A percentile compares a stretch with the other conserved stretches of the same genome.
phyloP scores from a whole-genome alignment of 2,329 filamentous ascomycete species.

The Diaporthe sp. region DNA sequence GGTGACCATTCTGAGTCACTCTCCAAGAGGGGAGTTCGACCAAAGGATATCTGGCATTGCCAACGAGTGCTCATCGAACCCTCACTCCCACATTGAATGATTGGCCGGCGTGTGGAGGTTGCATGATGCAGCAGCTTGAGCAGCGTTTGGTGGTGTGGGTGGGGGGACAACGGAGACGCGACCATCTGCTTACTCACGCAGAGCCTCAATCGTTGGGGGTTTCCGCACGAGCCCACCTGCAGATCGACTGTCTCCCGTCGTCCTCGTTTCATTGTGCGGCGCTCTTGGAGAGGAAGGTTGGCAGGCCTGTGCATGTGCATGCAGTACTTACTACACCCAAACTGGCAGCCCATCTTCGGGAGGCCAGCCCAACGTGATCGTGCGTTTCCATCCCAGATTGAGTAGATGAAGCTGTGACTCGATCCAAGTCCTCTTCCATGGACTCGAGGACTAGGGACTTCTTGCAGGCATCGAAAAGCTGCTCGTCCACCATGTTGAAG shows the following conservation, averaged over 20 bases:
- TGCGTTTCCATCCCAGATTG: constrained; percentile 8
- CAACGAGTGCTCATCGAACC: neutral
- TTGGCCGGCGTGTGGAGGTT: constrained; percentile 18
- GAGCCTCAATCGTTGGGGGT: constrained; percentile 34
- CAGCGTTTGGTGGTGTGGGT: constrained; percentile 9
- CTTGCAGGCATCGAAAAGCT: neutral
- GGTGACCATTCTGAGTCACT: constrained; percentile 26
- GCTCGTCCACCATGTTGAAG: neutral
- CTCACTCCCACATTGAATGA: neutral
- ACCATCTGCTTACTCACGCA: constrained; percentile 22
- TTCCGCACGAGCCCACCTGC: constrained; percentile 17
- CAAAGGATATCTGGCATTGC: constrained; percentile 16
- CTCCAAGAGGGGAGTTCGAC: neutral
- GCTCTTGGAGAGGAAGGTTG: neutral
- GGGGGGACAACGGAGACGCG: neutral
- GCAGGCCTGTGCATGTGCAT: constrained; percentile 2
- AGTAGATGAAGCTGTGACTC: neutral
- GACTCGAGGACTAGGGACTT: neutral
- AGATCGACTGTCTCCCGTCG: constrained; percentile 1
- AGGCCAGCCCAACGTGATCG: constrained; percentile 7
- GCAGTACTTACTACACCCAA: constrained; percentile 16
- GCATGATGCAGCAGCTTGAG: constrained; percentile 31
- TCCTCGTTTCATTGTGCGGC: neutral
- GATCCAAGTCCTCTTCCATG: neutral
- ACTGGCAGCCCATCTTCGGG: neutral